Base-by-base conservation (phyloP, 495 filamentous ascomycete genomes). In the Aspergillus olivimuriae region DNA sequence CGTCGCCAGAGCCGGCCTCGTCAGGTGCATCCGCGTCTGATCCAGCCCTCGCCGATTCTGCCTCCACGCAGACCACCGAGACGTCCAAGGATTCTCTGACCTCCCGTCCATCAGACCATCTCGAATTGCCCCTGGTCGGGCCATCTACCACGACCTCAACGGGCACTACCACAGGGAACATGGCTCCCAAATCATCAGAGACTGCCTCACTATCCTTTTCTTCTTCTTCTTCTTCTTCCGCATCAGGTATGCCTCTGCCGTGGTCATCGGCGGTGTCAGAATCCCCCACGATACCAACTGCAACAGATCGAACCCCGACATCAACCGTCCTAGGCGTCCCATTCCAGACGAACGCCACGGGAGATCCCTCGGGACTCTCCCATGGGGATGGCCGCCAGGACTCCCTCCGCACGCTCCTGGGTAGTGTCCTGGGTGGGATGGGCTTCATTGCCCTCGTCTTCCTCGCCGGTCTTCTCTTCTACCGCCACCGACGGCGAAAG, bases 391-490 rank as follows among this genome's bases (percentile, higher is more conserved):
- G 14, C 15, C 16, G 39, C 10, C 15, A 17, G 11, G 36, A 39
- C n/a, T 31, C 53, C 10, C 47, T 52, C 18, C 51, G 51, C 14
- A 42, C 45, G 2, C 52, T 69, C 14, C 51, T 63, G 9, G 65
- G 61, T 4, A 51, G 54, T 21, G 30, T 56, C 1, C 15, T 69
- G 2, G 65, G 65, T 12, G 60, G 47, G 17, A 26, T 54, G 10
- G 59, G 46, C 8, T 44, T 62, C 28, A 37, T 58, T 3, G 50
- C 52, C 1, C 48, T 66, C 9, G 39, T 45, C 1, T 19, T 61
- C 4, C 34, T 59, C 2, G 50, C 53, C 19, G 51, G 45, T 33
- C 37, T 51, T 7, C 33, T 63, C 8, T 36, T 58, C 28, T 41
- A 54, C 35, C 50, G 58, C 19, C 51, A 55, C 32, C 46, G 46